Conservation (phyloP, 176 grass and related monocot genomes). For the Eleusine indica region DNA sequence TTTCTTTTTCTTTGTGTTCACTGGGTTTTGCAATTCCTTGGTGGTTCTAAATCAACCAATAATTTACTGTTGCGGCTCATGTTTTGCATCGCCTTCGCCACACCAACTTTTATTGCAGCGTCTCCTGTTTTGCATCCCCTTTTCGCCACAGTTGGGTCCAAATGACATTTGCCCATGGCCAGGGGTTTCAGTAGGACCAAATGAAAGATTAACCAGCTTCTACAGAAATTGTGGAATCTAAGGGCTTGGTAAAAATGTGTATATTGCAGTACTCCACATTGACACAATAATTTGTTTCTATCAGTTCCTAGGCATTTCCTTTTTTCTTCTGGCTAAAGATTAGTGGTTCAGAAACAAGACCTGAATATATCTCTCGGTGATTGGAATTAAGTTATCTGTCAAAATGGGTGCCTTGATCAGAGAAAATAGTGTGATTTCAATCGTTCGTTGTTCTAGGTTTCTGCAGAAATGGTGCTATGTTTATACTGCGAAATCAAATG, state of each 20-base stretch:
- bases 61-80: background rate
- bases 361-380: background rate
- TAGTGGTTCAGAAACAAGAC: no score
- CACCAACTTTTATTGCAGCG: no score
- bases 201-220: background rate
- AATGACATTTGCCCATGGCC: background rate
- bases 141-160: background rate
- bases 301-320: background rate
- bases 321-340: background rate
- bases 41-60: no score
- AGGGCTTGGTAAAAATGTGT: no score
- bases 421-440: background rate
- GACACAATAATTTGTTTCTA: background rate
- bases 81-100: background rate
- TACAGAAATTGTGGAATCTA: no score
- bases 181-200: background rate
- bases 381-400: background rate
- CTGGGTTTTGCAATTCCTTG: background rate
- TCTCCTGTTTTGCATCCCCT: background rate
- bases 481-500: conserved; percentile 1
- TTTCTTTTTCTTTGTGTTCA: background rate
- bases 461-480: background rate
- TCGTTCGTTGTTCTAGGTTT: background rate
- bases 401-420: background rate
- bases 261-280: no score